A percentile compares a stretch with the other conserved stretches of the same genome.
Conservation (phyloP, 2,329 filamentous ascomycete species). For the Fusarium domesticum region DNA sequence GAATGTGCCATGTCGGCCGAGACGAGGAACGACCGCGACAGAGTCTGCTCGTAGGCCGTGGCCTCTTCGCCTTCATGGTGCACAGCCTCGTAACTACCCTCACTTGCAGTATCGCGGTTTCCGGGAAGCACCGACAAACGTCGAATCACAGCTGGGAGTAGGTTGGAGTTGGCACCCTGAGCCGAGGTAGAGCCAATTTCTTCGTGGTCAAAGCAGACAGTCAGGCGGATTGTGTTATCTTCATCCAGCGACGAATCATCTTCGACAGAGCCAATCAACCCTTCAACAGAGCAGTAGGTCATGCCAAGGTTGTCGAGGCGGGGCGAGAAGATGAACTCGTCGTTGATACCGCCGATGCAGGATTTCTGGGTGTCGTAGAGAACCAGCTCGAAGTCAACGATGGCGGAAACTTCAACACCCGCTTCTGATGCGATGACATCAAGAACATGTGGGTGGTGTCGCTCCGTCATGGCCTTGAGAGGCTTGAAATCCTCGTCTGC, state of each 20-base stretch:
- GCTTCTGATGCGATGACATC: constrained; percentile 80
- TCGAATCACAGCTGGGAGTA: constrained; percentile 81
- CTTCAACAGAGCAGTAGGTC: constrained; percentile 88
- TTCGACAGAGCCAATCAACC: constrained; percentile 75
- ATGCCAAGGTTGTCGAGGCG: constrained; percentile 94
- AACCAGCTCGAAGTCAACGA: constrained; percentile 94
- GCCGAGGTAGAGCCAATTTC: constrained; percentile 92
- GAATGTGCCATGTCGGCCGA: constrained; percentile 98
- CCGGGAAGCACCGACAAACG: constrained; percentile 78
- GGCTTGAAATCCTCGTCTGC: constrained; percentile 63
- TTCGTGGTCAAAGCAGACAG: constrained; percentile 95
- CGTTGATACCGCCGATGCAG: constrained; percentile 81
- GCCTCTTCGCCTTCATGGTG: constrained; percentile 59
- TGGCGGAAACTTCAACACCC: constrained; percentile 64
- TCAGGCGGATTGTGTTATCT: constrained; percentile 82
- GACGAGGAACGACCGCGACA: constrained; percentile 86
- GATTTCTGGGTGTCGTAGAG: constrained; percentile 94
- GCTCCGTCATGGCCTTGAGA: constrained; percentile 70
- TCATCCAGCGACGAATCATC: constrained; percentile 63
- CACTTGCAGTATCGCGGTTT: constrained; percentile 62
- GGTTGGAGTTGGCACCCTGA: constrained; percentile 89
- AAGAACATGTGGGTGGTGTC: constrained; percentile 86
- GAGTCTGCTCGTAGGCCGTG: constrained; percentile 90
- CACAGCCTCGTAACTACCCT: constrained; percentile 56
- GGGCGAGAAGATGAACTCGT: constrained; percentile 96